phyloP scores from a whole-genome alignment of 1,284 basidiomycete genomes.

The Earliella scabrosa region DNA sequence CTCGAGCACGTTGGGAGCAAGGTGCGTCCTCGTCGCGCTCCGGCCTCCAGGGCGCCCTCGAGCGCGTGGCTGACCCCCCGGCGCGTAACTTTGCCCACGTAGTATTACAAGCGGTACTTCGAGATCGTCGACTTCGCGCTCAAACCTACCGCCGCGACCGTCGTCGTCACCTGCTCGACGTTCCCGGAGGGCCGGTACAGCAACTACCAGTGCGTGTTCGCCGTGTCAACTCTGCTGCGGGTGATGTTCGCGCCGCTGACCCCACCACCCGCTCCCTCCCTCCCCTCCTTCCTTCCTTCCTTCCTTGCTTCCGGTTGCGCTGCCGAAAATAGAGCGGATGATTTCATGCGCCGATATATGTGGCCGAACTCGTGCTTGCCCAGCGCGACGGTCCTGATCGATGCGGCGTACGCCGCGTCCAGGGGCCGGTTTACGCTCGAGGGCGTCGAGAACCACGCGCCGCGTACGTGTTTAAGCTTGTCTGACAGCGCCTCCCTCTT shows the following conservation, averaged over 20 bases:
- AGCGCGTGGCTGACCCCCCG: background rate
- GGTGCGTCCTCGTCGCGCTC: slow-evolving; percentile 26
- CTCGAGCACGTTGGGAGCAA: slow-evolving; percentile 83
- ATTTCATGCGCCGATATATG: slow-evolving; percentile 91
- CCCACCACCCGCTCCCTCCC: background rate
- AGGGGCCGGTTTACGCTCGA: slow-evolving; percentile 82
- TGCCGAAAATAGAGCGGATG: slow-evolving; percentile 61
- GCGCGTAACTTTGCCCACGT: background rate
- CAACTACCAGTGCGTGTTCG: slow-evolving; percentile 54
- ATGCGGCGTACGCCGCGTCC: slow-evolving; percentile 66
- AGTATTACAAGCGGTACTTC: slow-evolving; percentile 78
- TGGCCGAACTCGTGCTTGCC: slow-evolving; percentile 92
- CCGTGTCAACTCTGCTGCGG: background rate
- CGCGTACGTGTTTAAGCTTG: slow-evolving; percentile 51
- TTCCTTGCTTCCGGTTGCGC: too few relatives aligned
- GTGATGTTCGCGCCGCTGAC: background rate
- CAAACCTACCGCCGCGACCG: slow-evolving; percentile 71
- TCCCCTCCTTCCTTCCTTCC: too few relatives aligned
- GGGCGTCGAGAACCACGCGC: slow-evolving; percentile 85
- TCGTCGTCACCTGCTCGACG: slow-evolving; percentile 80
- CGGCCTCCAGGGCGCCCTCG: background rate
- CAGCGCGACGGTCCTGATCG: slow-evolving; percentile 75
- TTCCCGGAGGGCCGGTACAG: slow-evolving; percentile 82
- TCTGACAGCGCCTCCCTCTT: background rate
- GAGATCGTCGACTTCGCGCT: slow-evolving; percentile 81